A percentile compares a stretch with the other conserved stretches of the same genome.
Conservation (phyloP, 2,329 filamentous ascomycete genomes). For the Aureobasidium sp. region DNA sequence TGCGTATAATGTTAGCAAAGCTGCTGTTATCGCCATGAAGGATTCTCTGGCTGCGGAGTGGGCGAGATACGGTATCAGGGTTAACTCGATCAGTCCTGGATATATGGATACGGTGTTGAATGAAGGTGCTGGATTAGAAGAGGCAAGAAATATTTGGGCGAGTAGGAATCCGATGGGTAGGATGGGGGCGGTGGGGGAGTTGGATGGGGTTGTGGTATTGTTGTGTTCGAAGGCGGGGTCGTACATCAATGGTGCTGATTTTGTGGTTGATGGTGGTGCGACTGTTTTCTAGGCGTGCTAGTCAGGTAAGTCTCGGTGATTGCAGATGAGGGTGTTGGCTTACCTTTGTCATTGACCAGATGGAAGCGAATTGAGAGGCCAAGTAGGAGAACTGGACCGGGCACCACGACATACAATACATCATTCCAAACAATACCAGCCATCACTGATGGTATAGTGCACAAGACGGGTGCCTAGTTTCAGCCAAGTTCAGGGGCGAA, state of each 20-base stretch:
- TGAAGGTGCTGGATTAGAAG: slow-evolving; percentile 27
- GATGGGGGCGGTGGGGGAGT: slow-evolving; percentile 29
- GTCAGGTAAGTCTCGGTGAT: not conserved
- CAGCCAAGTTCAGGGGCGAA: not conserved
- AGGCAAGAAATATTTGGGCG: slow-evolving; percentile 26
- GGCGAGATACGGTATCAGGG: slow-evolving; percentile 60
- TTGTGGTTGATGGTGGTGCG: slow-evolving; percentile 27
- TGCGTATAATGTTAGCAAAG: slow-evolving; percentile 55
- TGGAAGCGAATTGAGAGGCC: not conserved
- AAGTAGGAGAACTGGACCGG: not conserved
- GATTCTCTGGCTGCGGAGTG: slow-evolving; percentile 63
- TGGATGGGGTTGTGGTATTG: slow-evolving; percentile 30
- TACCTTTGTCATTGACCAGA: not conserved
- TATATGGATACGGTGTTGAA: slow-evolving; percentile 74
- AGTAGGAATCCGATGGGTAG: slow-evolving; percentile 30
- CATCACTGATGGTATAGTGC: not conserved
- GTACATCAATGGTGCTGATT: slow-evolving; percentile 30
- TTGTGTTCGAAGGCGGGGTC: slow-evolving; percentile 26
- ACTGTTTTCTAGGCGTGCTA: not conserved
- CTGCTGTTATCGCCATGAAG: slow-evolving; percentile 54
- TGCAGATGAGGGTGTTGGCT: too few relatives aligned
- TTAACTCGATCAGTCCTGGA: slow-evolving; percentile 62
- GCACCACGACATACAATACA: not conserved
- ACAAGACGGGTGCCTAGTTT: not conserved
- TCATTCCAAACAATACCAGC: too few relatives aligned